Conservation (phyloP, 257 asterid species). For the Plantago major region DNA sequence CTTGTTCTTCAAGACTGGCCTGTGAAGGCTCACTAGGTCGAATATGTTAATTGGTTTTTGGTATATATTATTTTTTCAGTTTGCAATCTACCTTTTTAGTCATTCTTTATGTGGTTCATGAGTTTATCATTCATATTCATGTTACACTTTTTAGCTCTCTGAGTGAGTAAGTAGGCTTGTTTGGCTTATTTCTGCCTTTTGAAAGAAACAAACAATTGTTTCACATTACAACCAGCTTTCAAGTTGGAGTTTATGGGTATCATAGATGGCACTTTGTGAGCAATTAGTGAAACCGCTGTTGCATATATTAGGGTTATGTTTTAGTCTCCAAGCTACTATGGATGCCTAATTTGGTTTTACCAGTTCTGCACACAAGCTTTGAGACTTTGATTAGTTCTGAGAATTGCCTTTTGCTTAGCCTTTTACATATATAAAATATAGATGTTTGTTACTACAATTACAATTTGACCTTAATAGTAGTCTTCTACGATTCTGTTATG, state of each 20-base stretch:
- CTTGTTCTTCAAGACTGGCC: background rate
- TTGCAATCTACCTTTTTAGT: background rate
- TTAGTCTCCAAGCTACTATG: no score
- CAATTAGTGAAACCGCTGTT: no score
- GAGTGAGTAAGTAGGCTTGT: no score
- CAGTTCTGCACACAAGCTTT: background rate
- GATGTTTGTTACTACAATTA: background rate
- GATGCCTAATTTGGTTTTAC: background rate
- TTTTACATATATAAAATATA: background rate
- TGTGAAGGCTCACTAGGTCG: no score
- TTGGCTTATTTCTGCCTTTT: no score
- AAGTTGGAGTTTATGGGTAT: no score
- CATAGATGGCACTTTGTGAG: no score
- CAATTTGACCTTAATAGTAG: background rate
- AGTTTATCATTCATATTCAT: slow-evolving; percentile 8
- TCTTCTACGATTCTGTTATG: background rate
- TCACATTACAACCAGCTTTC: no score
- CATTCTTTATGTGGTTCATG: background rate
- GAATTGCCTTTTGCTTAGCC: background rate
- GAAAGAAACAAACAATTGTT: no score
- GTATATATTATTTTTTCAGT: no score
- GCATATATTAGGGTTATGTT: no score
- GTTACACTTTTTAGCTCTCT: background rate
- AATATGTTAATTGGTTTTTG: background rate
- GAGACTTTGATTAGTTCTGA: background rate